Base-by-base conservation (phyloP, 1,284 basidiomycete genomes). In the Rhodofomes roseus region DNA sequence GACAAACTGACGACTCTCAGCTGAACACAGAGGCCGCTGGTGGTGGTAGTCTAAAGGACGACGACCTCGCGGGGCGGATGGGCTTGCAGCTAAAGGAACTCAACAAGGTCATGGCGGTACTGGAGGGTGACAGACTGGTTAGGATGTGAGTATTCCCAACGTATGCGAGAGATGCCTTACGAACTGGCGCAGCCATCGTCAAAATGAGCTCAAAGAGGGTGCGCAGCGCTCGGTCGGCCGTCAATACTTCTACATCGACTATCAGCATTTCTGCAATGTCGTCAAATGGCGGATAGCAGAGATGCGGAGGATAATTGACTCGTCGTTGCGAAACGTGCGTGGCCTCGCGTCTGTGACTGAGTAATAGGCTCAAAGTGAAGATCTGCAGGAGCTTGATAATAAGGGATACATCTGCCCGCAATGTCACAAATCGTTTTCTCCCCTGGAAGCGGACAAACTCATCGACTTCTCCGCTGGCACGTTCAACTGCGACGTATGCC, bases 211-310 rank as follows among this genome's bases (percentile, higher is more conserved):
- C 65, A 92, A 90, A 72, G 90, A 90, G 74, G 88, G 90, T 60
- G 89, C 88, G 55, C 87, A 88, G 73, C 85, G 91, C 66, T 89
- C 90, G 53, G 87, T 89, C 58, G 86, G 87, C 60, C 85, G 86
- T 68, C 89, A 92, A 68, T 99, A 98, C 79, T 99, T 95, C 79
- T 98, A 93, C 76, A 91, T 99, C 71, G 92, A 99, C 78, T 96
- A 95, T 74, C 89, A 94, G 67, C 86, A 90, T 70, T 96, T 98
- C 70, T 94, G 94, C 75, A 95, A 99, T 72, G 95, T 98, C 53
- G 92, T 96, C 71, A 98, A 98, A 75, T 99, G 96, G 93, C 83
- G 95, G 39, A 87, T 99, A 61, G 92, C 94, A n/a, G 91, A 93
- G 71, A 97, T 99, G 89, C 85, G 91, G 63, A 84, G 89, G 62